Evolutionary conservation across 768 basidiomycete species (phyloP), one percentile per base, ranked within the genome.

Genomic region (Scleroderma bovista): DNA sequence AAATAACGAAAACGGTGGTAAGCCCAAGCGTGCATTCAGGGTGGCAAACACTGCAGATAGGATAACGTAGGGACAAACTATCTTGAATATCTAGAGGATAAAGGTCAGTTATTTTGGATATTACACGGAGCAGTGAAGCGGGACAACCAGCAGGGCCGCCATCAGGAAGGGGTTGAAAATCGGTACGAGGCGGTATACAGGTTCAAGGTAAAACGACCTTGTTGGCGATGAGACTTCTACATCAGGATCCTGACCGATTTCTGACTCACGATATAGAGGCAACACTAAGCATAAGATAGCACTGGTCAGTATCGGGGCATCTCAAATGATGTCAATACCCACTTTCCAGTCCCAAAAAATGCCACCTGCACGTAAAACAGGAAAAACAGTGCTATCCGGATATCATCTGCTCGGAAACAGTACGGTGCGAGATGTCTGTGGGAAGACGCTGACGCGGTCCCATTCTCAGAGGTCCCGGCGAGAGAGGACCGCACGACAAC

Each of bases 271-370:
- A 86, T 60, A 91, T 90, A 10, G 86, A 87, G n/a, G 86, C 85
- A 42, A 88, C 82, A 57, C 86, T 91, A 48, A 23, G 56, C 15
- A 46, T 6, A 33, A 23, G 43, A 33, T 9, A 29, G 9, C 9
- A 5, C 4, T 9, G 44, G 46, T 48, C 43, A 48, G 17, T 19
- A 51, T 13, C 19, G 47, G 23, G 34, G 15, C n/a, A 3, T 15
- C 16, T 46, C 9, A 42, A 40, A 31, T 32, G 22, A 5, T 22
- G 16, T 46, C 6, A 40, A 1, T 10, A 74, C 86, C 57, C 68
- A 86, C 85, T 87, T 89, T 71, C 87, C 87, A 33, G 80, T 88
- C 8, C 89, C 89, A 60, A 90, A 91, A 66, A 91, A 92, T 2
- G 83, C 90, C 37, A 89, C 79, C 58, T 93, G 90, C 7, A 92